Percentiles rank a stretch among this genome's conserved stretches.
These are phyloP conservation scores for Closterium sp. DNA, from an alignment of 139 green algal genomes.

Conservation along the genomic window DNA sequence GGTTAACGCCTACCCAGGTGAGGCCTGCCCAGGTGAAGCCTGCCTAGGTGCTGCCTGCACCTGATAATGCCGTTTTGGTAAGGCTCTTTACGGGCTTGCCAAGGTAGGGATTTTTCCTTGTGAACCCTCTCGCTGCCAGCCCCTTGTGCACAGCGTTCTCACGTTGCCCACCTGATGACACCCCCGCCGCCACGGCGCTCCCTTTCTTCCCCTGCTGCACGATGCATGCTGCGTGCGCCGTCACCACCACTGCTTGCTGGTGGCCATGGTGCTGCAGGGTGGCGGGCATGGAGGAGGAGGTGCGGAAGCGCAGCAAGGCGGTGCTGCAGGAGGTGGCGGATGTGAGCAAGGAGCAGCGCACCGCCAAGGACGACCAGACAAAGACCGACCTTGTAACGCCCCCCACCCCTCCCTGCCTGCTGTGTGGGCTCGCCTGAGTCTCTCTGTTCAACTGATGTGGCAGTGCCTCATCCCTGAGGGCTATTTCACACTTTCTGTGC, in stretches of 20 bases:
- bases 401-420: background rate
- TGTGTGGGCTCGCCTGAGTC: background rate
- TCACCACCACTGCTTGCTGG: background rate
- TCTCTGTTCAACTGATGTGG: background rate
- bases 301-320: slow-evolving; percentile 24
- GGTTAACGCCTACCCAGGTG: background rate
- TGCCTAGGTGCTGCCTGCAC: background rate
- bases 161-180: too few species aligned
- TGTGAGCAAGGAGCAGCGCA: background rate
- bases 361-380: slow-evolving; percentile 21
- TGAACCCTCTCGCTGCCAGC: too few species aligned
- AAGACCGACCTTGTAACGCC: slow-evolving; percentile 32
- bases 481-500: background rate
- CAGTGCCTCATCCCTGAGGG: background rate
- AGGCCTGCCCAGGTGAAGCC: background rate
- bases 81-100: background rate
- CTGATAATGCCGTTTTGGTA: background rate
- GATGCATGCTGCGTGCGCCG: background rate
- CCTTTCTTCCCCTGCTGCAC: too few species aligned
- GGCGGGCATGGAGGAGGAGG: slow-evolving; percentile 33
- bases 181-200: too few species aligned
- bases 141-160: too few species aligned
- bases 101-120: too few species aligned
- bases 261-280: slow-evolving; percentile 5
- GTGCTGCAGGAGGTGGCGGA: slow-evolving; percentile 16